These are phyloP conservation scores for Anthostomella pinea DNA, from an alignment of 2,329 filamentous ascomycete genomes.

Conservation along the genomic window DNA sequence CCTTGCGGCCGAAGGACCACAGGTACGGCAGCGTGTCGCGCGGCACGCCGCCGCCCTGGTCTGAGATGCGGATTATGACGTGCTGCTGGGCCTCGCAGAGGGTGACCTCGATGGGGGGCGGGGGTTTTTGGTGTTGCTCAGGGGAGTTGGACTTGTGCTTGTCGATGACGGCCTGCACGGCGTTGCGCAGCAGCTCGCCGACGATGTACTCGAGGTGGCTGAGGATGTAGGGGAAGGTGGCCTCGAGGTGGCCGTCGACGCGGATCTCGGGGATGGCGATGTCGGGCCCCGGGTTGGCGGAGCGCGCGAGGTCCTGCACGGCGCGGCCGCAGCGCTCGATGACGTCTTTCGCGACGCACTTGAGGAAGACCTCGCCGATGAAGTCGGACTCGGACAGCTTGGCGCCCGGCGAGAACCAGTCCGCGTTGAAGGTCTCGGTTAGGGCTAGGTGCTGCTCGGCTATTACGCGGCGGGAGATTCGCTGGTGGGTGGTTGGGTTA, in stretches of 20 bases:
- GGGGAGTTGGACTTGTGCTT: conserved; percentile 49
- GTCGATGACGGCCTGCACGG: conserved; percentile 88
- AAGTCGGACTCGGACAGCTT: conserved; percentile 74
- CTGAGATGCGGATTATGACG: conserved; percentile 93
- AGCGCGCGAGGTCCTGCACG: conserved; percentile 69
- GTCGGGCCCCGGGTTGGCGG: conserved; percentile 70
- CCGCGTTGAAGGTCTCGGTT: conserved; percentile 88
- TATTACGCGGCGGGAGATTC: conserved; percentile 93
- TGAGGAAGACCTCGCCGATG: conserved; percentile 92
- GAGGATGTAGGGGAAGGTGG: conserved; percentile 93
- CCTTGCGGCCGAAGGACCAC: conserved; percentile 97
- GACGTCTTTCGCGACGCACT: conserved; percentile 86
- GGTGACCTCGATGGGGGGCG: conserved; percentile 88
- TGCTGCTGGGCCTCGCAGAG: conserved; percentile 93
- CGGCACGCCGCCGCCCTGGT: conserved; percentile 89
- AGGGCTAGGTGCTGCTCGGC: conserved; percentile 95
- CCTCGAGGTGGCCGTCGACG: conserved; percentile 79
- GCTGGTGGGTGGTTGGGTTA: conserved; percentile 44
- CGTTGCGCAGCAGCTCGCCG: conserved; percentile 91
- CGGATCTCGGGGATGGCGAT: conserved; percentile 75
- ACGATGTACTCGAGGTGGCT: conserved; percentile 97
- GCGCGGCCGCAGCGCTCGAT: conserved; percentile 78
- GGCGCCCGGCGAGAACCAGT: conserved; percentile 82
- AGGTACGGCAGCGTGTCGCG: conserved; percentile 81
- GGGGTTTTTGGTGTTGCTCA: conserved; percentile 45